Base-by-base conservation (phyloP, 1,284 basidiomycete species). In the Wallemia mellicola region DNA sequence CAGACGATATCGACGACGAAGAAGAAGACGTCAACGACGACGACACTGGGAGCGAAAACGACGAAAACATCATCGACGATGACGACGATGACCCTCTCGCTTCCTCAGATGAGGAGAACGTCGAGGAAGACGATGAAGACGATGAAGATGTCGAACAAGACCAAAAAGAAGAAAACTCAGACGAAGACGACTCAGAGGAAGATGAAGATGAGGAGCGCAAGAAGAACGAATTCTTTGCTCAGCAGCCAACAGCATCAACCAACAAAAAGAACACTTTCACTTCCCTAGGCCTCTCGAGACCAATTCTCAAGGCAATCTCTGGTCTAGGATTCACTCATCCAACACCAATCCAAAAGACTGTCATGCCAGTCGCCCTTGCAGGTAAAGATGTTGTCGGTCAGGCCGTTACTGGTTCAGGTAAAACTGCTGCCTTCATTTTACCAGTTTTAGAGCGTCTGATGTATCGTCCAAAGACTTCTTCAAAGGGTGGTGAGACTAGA, bases 331-430 rank as follows among this genome's bases (percentile, higher is more conserved):
- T 94, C 68, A 72, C 76, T 58, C 80, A 77, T 28, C 94, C 94
- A 2, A 99, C 94, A 0, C 92, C 92, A 0, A 96, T 98, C 60
- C 91, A 98, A 71, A 79, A 84, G 1, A 81, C 85, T 57, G 83
- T 89, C 5, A 87, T 98, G 59, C 91, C 91, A 14, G 80, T 91
- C 56, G 89, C 87, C 26, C 77, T 98, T 17, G 73, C 91, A 19
- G 92, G 92, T 59, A 89, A 94, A 67, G 91, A 96, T 69, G 78
- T 96, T 48, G 88, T 98, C 59, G 92, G 89, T 48, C 83, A 80
- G 62, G 91, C 92, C 22, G 86, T 92, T 14, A 96, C 91, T 11
- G 91, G 91, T 63, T 92, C 86, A 2, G 91, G 91, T 63, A 96
- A 96, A 73, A 96, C 91, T 1, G 89, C 87, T 11, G 91, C 92